Conservation (phyloP, 352 stramenopile genomes). For the Pythium plurisporium region DNA sequence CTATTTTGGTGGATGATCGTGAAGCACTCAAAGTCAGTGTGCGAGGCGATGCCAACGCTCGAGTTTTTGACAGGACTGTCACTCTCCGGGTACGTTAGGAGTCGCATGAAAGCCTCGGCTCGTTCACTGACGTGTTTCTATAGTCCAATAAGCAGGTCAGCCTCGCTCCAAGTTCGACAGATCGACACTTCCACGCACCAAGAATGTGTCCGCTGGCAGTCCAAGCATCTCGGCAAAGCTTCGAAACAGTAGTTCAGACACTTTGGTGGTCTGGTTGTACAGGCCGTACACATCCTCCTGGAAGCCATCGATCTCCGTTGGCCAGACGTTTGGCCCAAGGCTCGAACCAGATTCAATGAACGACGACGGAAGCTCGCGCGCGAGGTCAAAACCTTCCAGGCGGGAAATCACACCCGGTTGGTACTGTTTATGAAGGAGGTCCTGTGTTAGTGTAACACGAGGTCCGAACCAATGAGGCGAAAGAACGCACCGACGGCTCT, state of each 20-base stretch:
- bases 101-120: conserved; percentile 71
- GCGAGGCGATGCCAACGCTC: conserved; percentile 71
- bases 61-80: conserved; percentile 43
- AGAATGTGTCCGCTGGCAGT: conserved; percentile 52
- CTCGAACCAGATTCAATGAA: conserved; percentile 62
- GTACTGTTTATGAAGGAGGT: no score
- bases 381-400: conserved; percentile 74
- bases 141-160: not conserved
- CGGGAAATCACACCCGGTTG: conserved; percentile 72
- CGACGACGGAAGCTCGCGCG: conserved; percentile 43
- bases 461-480: no score
- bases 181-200: conserved; percentile 25
- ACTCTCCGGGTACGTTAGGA: conserved; percentile 68
- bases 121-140: conserved; percentile 69
- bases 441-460: no score
- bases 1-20: conserved; percentile 85
- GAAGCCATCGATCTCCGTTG: conserved; percentile 52
- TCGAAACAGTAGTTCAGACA: conserved; percentile 62
- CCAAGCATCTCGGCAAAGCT: conserved; percentile 81
- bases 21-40: conserved; percentile 85
- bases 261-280: conserved; percentile 66
- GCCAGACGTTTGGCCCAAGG: conserved; percentile 76
- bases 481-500: conserved; percentile 72
- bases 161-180: not conserved
- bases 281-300: conserved; percentile 62